Evolutionary conservation across 768 basidiomycete genomes (phyloP), one percentile per base, ranked within the genome.

Genomic region (Boletales sp.): DNA sequence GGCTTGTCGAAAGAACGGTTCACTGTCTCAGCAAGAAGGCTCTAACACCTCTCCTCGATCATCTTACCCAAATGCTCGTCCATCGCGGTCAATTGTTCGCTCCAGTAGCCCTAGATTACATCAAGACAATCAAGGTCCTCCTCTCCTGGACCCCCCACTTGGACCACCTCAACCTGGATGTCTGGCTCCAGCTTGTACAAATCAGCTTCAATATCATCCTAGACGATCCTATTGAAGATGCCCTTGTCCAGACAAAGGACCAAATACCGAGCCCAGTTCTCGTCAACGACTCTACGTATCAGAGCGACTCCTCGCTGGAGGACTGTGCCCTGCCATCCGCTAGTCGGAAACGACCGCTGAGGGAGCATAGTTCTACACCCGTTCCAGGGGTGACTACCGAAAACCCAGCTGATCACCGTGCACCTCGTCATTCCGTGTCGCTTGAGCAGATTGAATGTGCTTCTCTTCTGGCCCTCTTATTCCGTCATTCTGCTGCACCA

Each of bases 161-260:
- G 48, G 87, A 94, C 39, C 82, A 86, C 57, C 60, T 94, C 45
- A 81, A 81, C 10, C 71, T 77, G 32, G 70, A 72, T 1, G 69
- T 53, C 37, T 98, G 95, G 95, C 65, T 83, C 27, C 71, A 69
- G 31, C 66, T 92, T 39, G 77, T 87, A 32, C 79, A 83, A 56
- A 69, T 90, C 36, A 80, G 78, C 35, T 93, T 95, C 72, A 90
- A 91, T 57, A 79, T 84, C 5, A 73, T 94, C 19, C 69, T 97
- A 5, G 82, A 78, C 11, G 85, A 89, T 57, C 61, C 66, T 53
- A 76, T 69, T 46, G 72, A 71, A 41, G 56, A 64, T 18, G 56
- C 68, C 9, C 56, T 66, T 6, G 62, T 68, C 9, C 58, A 47
- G 35, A 43, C 55, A 9, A 64, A 62, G 9, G 45, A 65, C 52